phyloP scores from a whole-genome alignment of 2,329 filamentous ascomycete species.

The Lecanicillium sp. region DNA sequence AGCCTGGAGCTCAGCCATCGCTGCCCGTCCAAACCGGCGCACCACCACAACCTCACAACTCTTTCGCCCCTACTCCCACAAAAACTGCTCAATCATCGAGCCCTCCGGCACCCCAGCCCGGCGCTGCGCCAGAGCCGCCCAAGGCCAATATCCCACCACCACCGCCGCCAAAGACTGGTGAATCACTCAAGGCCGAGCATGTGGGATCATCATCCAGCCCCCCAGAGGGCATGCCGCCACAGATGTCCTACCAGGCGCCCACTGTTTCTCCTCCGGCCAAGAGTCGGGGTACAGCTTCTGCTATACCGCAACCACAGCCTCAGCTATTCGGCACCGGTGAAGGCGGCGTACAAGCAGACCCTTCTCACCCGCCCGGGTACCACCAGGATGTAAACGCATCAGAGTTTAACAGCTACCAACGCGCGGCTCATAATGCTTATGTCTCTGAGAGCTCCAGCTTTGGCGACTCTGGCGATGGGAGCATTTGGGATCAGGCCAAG shows the following conservation, averaged over 20 bases:
- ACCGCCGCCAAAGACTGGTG: conserved; percentile 43
- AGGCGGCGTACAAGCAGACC: conserved; percentile 15
- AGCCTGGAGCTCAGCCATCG: conserved; percentile 37
- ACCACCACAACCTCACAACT: conserved; percentile 22
- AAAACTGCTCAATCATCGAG: conserved; percentile 20
- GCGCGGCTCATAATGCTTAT: conserved; percentile 28
- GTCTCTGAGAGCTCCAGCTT: conserved; percentile 16
- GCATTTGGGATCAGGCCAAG: conserved; percentile 11
- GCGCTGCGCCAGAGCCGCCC: conserved; percentile 39
- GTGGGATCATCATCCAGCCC: conserved; percentile 21
- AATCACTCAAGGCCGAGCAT: conserved; percentile 21
- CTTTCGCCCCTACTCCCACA: conserved; percentile 35
- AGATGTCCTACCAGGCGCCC: conserved; percentile 43
- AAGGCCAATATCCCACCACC: conserved; percentile 26
- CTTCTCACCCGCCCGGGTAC: conserved; percentile 46
- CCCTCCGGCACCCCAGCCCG: conserved; percentile 50
- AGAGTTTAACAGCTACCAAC: conserved; percentile 40
- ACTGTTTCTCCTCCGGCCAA: conserved; percentile 21
- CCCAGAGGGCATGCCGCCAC: conserved; percentile 35
- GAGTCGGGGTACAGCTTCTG: conserved; percentile 5
- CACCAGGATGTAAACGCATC: conserved; percentile 46
- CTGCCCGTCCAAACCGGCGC: conserved; percentile 35
- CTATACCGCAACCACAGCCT: conserved; percentile 11
- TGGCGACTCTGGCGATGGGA: conserved; percentile 16
- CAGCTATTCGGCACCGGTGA: conserved; percentile 9